Percentiles rank a stretch among this genome's conserved stretches.
Evolutionary conservation across 495 filamentous ascomycete species (phyloP).

Genomic region (Aspergillus asperescens): DNA sequence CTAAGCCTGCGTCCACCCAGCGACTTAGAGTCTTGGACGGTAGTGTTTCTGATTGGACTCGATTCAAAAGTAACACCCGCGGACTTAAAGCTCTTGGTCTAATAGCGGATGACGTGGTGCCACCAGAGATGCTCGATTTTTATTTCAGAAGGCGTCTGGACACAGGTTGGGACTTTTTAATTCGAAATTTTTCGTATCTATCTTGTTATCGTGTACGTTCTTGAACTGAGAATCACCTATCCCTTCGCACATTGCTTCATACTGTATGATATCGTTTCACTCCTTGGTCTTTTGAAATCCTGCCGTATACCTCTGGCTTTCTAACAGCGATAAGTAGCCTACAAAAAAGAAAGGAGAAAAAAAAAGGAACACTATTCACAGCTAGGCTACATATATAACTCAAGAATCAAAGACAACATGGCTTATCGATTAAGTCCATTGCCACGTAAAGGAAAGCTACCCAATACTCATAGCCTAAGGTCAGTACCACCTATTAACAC

Average conservation of each 20-base stretch:
- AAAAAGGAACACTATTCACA: no score
- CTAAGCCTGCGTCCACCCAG: background rate
- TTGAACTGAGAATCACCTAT: slow-evolving; percentile 1
- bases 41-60: background rate
- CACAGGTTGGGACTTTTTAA: slow-evolving; percentile 14
- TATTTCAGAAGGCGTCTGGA: slow-evolving; percentile 20
- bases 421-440: no score
- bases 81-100: background rate
- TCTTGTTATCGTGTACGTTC: slow-evolving; percentile 1
- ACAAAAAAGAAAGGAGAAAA: no score
- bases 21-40: no score
- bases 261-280: slow-evolving; percentile 14
- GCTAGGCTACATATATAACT: no score
- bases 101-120: background rate
- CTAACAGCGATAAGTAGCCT: no score
- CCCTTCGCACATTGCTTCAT: slow-evolving; percentile 8
- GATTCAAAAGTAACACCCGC: background rate
- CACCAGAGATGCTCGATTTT: slow-evolving; percentile 11
- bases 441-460: no score
- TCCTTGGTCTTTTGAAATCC: slow-evolving; percentile 10
- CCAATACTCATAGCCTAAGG: no score
- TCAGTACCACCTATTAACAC: no score
- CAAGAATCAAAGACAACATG: no score
- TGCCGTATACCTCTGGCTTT: background rate
- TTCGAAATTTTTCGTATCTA: slow-evolving; percentile 5